A percentile compares a stretch with the other conserved stretches of the same genome.
Conservation (phyloP, 2,329 filamentous ascomycete species). For the Pseudocercospora pini-densiflorae region DNA sequence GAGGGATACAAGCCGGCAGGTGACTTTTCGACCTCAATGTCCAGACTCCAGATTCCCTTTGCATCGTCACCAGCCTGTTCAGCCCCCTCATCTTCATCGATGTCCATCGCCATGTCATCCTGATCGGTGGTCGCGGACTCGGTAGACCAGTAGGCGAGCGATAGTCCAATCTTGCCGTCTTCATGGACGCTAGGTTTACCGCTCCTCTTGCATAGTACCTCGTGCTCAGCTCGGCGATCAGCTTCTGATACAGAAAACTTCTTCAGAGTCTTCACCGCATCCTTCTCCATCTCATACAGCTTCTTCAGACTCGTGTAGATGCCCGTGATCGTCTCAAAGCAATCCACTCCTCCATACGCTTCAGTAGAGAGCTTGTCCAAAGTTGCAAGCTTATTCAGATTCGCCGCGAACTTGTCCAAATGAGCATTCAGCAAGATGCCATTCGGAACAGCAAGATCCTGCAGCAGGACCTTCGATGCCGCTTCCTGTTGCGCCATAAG, state of each 20-base stretch:
- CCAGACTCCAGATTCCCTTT: slow-evolving; percentile 64
- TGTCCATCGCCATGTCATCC: slow-evolving; percentile 42
- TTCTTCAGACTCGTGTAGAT: slow-evolving; percentile 71
- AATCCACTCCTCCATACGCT: slow-evolving; percentile 61
- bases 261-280: slow-evolving; percentile 43
- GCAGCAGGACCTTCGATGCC: slow-evolving; percentile 68
- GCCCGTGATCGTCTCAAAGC: slow-evolving; percentile 76
- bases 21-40: slow-evolving; percentile 65
- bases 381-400: slow-evolving; percentile 70
- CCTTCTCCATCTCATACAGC: slow-evolving; percentile 73
- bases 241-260: slow-evolving; percentile 51
- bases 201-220: slow-evolving; percentile 70
- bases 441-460: slow-evolving; percentile 65
- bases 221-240: slow-evolving; percentile 44
- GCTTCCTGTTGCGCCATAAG: slow-evolving; percentile 65
- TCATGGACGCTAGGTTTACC: slow-evolving; percentile 74
- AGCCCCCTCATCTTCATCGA: slow-evolving; percentile 30
- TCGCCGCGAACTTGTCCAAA: slow-evolving; percentile 71
- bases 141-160: slow-evolving; percentile 72
- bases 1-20: slow-evolving; percentile 58
- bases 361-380: slow-evolving; percentile 74
- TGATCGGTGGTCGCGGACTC: slow-evolving; percentile 34
- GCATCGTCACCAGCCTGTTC: background rate
- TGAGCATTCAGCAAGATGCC: slow-evolving; percentile 70
- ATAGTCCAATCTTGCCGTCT: slow-evolving; percentile 68